Conservation (phyloP, 495 filamentous ascomycete species). For the Penicillium nucicola region DNA sequence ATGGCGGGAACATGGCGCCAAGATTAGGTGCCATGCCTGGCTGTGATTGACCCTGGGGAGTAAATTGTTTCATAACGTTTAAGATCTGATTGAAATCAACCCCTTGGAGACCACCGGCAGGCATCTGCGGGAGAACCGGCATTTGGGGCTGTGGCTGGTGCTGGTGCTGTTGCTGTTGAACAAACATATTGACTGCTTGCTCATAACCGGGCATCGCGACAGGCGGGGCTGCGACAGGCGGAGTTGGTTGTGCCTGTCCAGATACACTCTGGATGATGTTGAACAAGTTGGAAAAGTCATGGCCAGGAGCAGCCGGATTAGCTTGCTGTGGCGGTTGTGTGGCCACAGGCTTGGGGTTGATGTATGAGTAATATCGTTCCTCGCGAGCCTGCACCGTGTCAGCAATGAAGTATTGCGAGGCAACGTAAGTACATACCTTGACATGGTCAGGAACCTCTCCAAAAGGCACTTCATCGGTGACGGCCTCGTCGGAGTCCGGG, state of each 20-base stretch:
- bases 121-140: conserved; percentile 29
- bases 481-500: conserved; percentile 34
- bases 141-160: conserved; percentile 36
- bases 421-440: conserved; percentile 35
- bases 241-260: conserved; percentile 29
- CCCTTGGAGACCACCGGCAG: conserved; percentile 18
- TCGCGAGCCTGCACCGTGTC: conserved; percentile 37
- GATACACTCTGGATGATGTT: conserved; percentile 42
- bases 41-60: conserved; percentile 26
- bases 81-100: conserved; percentile 37
- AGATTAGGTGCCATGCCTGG: conserved; percentile 37
- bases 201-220: conserved; percentile 35
- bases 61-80: conserved; percentile 36
- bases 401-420: neutral
- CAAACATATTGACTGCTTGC: conserved; percentile 41
- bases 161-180: conserved; percentile 38
- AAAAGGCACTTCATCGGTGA: conserved; percentile 37
- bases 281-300: conserved; percentile 46
- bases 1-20: conserved; percentile 49
- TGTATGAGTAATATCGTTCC: conserved; percentile 38
- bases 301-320: conserved; percentile 25
- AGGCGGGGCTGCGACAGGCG: conserved; percentile 21
- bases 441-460: conserved; percentile 45
- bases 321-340: conserved; percentile 18
- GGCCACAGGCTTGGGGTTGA: conserved; percentile 35